Conservation (phyloP, 2,329 filamentous ascomycete genomes). For the Hypocreales sp. region DNA sequence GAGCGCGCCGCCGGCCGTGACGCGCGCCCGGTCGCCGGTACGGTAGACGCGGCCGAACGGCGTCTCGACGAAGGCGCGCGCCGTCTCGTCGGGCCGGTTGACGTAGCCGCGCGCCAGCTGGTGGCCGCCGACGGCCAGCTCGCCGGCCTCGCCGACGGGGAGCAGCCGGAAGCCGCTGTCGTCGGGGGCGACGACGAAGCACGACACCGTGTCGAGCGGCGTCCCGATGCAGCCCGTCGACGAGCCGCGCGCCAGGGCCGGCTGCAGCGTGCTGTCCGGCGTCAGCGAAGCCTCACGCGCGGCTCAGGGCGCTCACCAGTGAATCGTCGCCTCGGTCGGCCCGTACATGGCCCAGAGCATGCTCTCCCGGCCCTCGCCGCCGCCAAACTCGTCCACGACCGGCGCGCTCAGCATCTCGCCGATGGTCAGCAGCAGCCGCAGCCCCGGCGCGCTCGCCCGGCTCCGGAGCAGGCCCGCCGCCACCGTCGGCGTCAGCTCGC, state of each 20-base stretch:
- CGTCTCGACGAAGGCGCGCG: slow-evolving; percentile 52
- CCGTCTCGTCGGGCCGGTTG: slow-evolving; percentile 64
- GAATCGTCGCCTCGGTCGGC: slow-evolving; percentile 81
- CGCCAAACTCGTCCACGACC: slow-evolving; percentile 69
- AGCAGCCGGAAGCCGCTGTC: slow-evolving; percentile 33
- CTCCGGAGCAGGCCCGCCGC: slow-evolving; percentile 59
- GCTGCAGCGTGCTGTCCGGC: slow-evolving; percentile 47
- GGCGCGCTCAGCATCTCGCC: slow-evolving; percentile 79
- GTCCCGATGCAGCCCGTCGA: slow-evolving; percentile 57
- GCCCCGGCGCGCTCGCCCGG: slow-evolving; percentile 48
- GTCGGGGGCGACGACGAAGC: slow-evolving; percentile 46
- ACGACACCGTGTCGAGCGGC: slow-evolving; percentile 68
- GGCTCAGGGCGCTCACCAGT: slow-evolving; percentile 56
- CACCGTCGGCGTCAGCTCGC: slow-evolving; percentile 80
- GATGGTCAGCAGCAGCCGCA: slow-evolving; percentile 68
- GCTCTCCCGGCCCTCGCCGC: slow-evolving; percentile 30
- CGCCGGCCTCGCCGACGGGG: slow-evolving; percentile 53
- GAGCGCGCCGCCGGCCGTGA: slow-evolving; percentile 52
- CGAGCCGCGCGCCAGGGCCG: slow-evolving; percentile 38
- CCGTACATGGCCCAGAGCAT: slow-evolving; percentile 91
- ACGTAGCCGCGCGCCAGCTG: slow-evolving; percentile 73
- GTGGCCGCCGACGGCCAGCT: slow-evolving; percentile 65
- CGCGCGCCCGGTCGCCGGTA: slow-evolving; percentile 68
- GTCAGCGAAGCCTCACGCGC: background rate
- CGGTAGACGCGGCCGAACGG: slow-evolving; percentile 59